phyloP scores from a whole-genome alignment of 352 stramenopile species.

The Phytopythium kandeliae region DNA sequence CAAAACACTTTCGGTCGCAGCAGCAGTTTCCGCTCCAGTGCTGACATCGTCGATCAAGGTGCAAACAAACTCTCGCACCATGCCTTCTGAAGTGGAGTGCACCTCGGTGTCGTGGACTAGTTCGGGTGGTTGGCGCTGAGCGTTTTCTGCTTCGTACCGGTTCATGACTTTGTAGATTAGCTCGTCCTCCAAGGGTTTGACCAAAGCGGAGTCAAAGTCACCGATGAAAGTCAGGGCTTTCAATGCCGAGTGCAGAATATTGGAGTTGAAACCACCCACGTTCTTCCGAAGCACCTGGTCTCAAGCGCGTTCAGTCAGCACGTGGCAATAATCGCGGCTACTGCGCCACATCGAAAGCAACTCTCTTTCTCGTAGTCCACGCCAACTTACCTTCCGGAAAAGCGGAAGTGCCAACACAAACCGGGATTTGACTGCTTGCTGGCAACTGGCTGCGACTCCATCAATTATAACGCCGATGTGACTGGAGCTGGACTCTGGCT shows the following conservation, averaged over 20 bases:
- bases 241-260: constrained; percentile 57
- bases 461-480: constrained; percentile 54
- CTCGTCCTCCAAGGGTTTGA: constrained; percentile 65
- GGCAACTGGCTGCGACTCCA: constrained; percentile 58
- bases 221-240: constrained; percentile 76
- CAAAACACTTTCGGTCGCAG: constrained; percentile 55
- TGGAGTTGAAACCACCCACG: constrained; percentile 23
- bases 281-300: constrained; percentile 49
- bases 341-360: neutral
- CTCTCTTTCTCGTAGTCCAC: neutral
- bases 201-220: constrained; percentile 57
- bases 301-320: neutral
- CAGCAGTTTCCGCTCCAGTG: constrained; percentile 60
- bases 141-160: constrained; percentile 45
- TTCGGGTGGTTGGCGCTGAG: constrained; percentile 8
- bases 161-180: constrained; percentile 72
- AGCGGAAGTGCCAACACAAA: constrained; percentile 56
- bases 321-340: neutral
- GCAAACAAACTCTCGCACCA: constrained; percentile 35
- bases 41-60: constrained; percentile 58
- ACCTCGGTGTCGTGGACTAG: neutral
- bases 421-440: constrained; percentile 72
- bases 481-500: constrained; percentile 23
- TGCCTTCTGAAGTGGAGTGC: constrained; percentile 17
- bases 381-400: constrained; percentile 48